Base-by-base conservation (phyloP, 2,329 filamentous ascomycete species). In the Chaetothyriales sp. region DNA sequence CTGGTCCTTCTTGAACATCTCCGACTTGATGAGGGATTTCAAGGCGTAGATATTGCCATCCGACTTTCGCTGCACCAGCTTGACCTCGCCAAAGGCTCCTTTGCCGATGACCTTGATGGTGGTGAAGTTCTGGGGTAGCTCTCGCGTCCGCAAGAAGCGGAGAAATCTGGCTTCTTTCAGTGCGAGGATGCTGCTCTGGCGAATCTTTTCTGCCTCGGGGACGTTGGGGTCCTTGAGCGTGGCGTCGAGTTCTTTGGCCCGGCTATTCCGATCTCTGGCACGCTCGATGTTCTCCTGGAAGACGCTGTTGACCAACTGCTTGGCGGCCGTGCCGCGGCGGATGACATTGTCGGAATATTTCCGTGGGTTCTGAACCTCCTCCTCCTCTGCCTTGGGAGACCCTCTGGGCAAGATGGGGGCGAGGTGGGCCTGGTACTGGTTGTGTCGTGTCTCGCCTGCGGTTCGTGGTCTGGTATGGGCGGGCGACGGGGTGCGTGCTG, bases 1-100 rank as follows among this genome's bases (percentile, higher is more conserved):
- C 69, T 98, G 92, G 66, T 98, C 92, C 71, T 95, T 95, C 73
- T 95, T 95, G 75, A 95, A 95, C 92, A 98, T 98, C 70, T 98
- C 92, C 47, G 88, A 89, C 76, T 98, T 98, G 70, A 98, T 88
- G 60, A 98, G 76, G 46, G 90, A 97, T 75, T 98, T 98, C 76
- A 98, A 85, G 55, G 92, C 92, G 64, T 97, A 98, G 58, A 98
- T 89, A 71, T 95, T 95, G 70, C 87, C 88, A 64, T 97, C 92
- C 50, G 86, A 82, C 77, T 89, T 95, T 73, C 94, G 87, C 73
- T 95, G 89, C 53, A 98, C 92, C 56, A 98, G 77, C 72, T 95
- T 94, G 63, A 98, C 92, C 70, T 98, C 92, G 67, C 92, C 92
- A 65, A 98, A 98, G 13, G 92, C 92, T 70, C 92, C 92, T 76